Base-by-base conservation (phyloP, 2,329 filamentous ascomycete genomes). In the Penicillium corylophilum region DNA sequence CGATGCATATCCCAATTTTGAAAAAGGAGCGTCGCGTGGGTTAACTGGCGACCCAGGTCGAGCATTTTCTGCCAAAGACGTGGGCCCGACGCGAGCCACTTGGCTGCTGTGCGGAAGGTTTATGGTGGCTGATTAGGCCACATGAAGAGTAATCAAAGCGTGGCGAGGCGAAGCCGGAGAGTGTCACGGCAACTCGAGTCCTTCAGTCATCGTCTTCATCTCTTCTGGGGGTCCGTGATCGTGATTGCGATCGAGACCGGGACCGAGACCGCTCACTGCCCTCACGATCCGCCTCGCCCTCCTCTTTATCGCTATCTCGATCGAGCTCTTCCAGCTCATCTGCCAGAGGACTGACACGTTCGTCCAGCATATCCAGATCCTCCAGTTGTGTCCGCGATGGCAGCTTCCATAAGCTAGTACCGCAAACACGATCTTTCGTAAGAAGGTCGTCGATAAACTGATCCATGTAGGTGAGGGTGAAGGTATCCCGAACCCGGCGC, bases 391-490 rank as follows among this genome's bases (percentile, higher is more conserved):
- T 85, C 62, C 94, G 80, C 53, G 85, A 85, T 3, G 92, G 89
- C 79, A 99, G 82, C 76, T 96, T 95, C 85, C 90, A 95, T 62
- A 99, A 69, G 66, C 87, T 95, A 3, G 94, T 97, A 33, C 86
- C 93, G 68, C 93, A 97, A 0, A 96, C 87, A 46, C 94, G 82
- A 51, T 95, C 90, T 73, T 95, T 95, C 0, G 83, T 88, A 56
- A 99, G 77, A 59, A 99, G 74, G 55, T 96, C 91, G 70, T 99
- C 94, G 49, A 97, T 84, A 70, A 99, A 97, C 63, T 93, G 87
- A 71, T 99, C 94, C 73, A 99, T 79, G 65, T 83, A 88, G 2
- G 90, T 94, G 62, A 99, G 71, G 12, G 77, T 79, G 57, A 89
- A 92, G 1, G 89, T 88, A 24, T 84, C 83, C 57, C 90, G 83